Conservation (phyloP, 257 asterid genomes). For the Primulina eburnea region DNA sequence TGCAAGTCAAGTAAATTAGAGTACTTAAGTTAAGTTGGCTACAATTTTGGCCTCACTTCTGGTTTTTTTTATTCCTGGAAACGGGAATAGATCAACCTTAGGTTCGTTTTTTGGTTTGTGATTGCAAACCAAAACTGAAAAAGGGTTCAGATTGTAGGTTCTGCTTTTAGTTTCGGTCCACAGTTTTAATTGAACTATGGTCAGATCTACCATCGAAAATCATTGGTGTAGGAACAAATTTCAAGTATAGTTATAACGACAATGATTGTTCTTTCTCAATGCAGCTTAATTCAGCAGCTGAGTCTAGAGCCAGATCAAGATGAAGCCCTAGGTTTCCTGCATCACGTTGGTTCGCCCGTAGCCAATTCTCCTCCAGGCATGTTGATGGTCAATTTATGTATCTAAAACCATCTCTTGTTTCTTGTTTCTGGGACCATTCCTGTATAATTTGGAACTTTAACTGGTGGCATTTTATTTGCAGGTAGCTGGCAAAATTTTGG, state of each 20-base stretch:
- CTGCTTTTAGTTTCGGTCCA: neutral
- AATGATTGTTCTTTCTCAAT: conserved; percentile 3
- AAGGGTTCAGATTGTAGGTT: neutral
- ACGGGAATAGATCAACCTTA: neutral
- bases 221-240: conserved; percentile 5
- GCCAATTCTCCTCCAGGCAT: conserved; percentile 61
- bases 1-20: neutral
- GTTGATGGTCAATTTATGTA: conserved; percentile 25
- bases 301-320: conserved; percentile 60
- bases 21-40: neutral
- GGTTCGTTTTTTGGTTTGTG: neutral
- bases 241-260: neutral
- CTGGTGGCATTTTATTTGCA: conserved; percentile 22
- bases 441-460: neutral
- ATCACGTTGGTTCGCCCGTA: conserved; percentile 47
- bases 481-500: conserved; percentile 61
- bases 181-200: neutral
- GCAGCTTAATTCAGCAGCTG: conserved; percentile 46
- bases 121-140: neutral
- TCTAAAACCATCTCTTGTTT: neutral
- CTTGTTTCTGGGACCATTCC: neutral
- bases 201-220: neutral
- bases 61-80: neutral
- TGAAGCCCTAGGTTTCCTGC: conserved; percentile 39
- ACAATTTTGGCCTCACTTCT: too few species aligned